Base-by-base conservation (phyloP, 768 basidiomycete species). In the Phylloporus rhodoxanthus region DNA sequence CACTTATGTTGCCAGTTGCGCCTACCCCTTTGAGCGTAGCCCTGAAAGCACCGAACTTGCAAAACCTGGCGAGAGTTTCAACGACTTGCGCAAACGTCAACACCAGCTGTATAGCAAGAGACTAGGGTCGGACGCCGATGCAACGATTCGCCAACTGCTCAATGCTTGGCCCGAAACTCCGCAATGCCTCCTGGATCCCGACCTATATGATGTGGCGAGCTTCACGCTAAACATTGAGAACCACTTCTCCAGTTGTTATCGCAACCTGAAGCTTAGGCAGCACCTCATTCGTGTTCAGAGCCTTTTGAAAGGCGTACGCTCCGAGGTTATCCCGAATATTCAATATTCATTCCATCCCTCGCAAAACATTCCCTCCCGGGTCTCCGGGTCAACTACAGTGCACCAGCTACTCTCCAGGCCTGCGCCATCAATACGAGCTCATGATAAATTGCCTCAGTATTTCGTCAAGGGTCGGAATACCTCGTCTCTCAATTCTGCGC, bases 241-340 rank as follows among this genome's bases (percentile, higher is more conserved):
- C 11, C 10, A 48, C 14, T 61, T 58, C 34, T 29, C 37, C 3
- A 56, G 57, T 39, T 56, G 59, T 23, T 59, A 51, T 46, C 51
- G 41, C 29, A 59, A 59, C 30, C 9, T 38, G 30, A 26, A 37
- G 15, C 50, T 60, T 5, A 38, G 39, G 48, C 30, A 41, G 28
- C 52, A 60, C 33, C 29, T 59, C 3, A 19, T 39, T 29, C 45
- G 41, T 10, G 52, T 60, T 14, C 55, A 59, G 34, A 29, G 38
- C 4, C 26, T 60, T 13, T 41, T 60, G 17, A 26, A 45, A 32
- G 28, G 32, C 8, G 34, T 37, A 14, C 28, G 2, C 21, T 38
- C 51, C 11, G 33, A 17, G 19, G 14, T 11, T 1, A n/a, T 29
- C 15, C 41, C 33, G n/a, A n/a, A 29, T 19, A n/a, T 9, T 25